Conservation (phyloP, 2,329 filamentous ascomycete species). For the Ophiobolus disseminans region DNA sequence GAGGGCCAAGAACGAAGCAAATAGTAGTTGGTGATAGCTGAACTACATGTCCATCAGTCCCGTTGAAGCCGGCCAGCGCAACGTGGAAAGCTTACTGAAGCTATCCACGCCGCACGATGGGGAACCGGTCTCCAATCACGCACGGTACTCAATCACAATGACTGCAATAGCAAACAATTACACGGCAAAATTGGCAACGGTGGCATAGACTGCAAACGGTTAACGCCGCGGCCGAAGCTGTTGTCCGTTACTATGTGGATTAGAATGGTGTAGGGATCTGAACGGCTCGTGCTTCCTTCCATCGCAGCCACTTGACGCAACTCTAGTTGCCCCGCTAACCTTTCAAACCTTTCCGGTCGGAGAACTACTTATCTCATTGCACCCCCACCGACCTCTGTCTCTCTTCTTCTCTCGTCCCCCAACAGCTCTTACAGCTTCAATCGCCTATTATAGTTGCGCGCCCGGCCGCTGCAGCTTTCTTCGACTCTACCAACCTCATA, state of each 20-base stretch:
- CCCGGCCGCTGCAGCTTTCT: conserved; percentile 40
- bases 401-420: conserved; percentile 30
- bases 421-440: conserved; percentile 28
- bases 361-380: conserved; percentile 43
- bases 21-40: background rate
- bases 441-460: conserved; percentile 36
- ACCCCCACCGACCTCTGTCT: conserved; percentile 32
- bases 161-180: conserved; percentile 15
- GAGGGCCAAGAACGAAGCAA: background rate
- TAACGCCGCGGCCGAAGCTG: conserved; percentile 42
- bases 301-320: conserved; percentile 35
- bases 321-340: conserved; percentile 37
- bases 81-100: background rate
- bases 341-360: conserved; percentile 45
- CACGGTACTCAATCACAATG: conserved; percentile 13
- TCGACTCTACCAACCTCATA: conserved; percentile 26
- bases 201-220: conserved; percentile 19
- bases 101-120: background rate
- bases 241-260: conserved; percentile 31
- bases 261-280: conserved; percentile 33
- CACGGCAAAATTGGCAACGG: conserved; percentile 20
- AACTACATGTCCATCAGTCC: background rate
- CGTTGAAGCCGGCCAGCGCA: background rate
- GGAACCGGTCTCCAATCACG: background rate
- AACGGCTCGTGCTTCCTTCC: conserved; percentile 23